Evolutionary conservation across 257 asterid genomes (phyloP).

Genomic region (Solanum chmielewskii): DNA sequence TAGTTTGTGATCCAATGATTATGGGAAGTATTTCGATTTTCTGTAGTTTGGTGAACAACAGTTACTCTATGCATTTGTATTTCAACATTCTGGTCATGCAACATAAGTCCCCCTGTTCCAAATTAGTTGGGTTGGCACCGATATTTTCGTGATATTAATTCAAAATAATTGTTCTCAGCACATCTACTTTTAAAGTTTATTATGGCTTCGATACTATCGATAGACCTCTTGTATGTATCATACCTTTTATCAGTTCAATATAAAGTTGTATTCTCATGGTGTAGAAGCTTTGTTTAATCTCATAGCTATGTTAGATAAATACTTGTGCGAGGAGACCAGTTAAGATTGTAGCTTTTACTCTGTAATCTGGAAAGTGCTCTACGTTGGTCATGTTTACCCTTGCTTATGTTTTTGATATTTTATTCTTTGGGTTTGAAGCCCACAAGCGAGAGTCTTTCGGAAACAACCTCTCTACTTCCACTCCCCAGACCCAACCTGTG

Average conservation of each 20-base stretch:
- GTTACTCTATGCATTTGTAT: neutral
- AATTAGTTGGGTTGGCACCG: neutral
- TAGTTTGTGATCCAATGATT: neutral
- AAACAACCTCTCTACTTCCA: too few species aligned
- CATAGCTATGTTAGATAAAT: neutral
- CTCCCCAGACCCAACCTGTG: too few species aligned
- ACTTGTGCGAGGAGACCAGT: neutral
- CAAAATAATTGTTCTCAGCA: neutral
- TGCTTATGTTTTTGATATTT: neutral
- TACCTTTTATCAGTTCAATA: neutral
- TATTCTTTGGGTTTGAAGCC: neutral
- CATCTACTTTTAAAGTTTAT: neutral
- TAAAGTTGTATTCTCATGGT: neutral
- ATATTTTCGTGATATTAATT: neutral
- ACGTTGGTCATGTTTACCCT: neutral
- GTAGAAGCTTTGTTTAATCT: neutral
- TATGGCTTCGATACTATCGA: neutral
- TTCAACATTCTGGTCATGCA: neutral
- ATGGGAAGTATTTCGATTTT: neutral
- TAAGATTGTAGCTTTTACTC: neutral
- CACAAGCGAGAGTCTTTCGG: neutral
- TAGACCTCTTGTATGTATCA: neutral
- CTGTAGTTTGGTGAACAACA: neutral
- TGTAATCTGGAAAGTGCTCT: neutral
- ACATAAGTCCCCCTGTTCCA: neutral